These are phyloP conservation scores for Daldinia childiae DNA, from an alignment of 495 filamentous ascomycete genomes.

Conservation along the genomic window DNA sequence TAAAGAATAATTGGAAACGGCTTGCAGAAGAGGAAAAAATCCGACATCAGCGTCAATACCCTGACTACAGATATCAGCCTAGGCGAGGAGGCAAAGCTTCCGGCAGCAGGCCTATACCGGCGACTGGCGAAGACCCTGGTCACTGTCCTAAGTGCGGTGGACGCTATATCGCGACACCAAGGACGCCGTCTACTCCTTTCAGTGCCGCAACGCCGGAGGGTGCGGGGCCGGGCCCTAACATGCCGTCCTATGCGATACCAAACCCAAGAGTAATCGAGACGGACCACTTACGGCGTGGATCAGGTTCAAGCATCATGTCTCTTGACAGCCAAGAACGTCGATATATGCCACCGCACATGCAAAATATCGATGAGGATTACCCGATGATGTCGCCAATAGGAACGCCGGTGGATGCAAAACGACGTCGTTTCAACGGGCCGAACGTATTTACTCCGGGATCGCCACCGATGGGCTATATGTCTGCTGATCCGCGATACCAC, in stretches of 20 bases:
- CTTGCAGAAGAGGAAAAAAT: constrained; percentile 95
- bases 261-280: constrained; percentile 38
- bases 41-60: constrained; percentile 89
- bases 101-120: constrained; percentile 45
- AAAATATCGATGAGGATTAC: constrained; percentile 56
- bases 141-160: constrained; percentile 72
- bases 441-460: constrained; percentile 40
- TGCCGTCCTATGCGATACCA: constrained; percentile 40
- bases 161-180: constrained; percentile 66
- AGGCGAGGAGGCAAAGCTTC: constrained; percentile 70
- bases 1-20: constrained; percentile 86
- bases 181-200: constrained; percentile 63
- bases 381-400: constrained; percentile 47
- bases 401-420: constrained; percentile 63
- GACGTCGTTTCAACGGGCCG: constrained; percentile 60
- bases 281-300: constrained; percentile 46
- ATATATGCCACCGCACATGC: constrained; percentile 43
- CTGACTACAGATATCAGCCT: constrained; percentile 93
- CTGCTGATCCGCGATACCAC: constrained; percentile 38
- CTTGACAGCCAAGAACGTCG: constrained; percentile 41
- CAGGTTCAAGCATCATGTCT: constrained; percentile 36
- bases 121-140: constrained; percentile 54
- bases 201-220: constrained; percentile 44
- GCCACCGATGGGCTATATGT: constrained; percentile 41
- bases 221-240: constrained; percentile 29